phyloP scores from a whole-genome alignment of 306 rosid genomes.

The Cicer judaicum region DNA sequence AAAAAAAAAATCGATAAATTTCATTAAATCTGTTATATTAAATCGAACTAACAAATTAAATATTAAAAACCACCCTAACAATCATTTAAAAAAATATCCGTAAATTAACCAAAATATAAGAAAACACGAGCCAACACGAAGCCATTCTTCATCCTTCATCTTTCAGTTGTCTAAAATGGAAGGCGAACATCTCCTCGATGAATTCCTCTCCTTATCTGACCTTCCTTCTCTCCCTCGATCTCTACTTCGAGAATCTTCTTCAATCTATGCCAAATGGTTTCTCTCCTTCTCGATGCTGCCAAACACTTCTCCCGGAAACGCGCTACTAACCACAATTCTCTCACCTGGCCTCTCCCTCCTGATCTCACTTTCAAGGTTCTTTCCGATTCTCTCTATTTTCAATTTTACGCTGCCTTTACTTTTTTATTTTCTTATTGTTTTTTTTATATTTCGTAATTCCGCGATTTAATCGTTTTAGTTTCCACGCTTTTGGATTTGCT shows the following conservation, averaged over 20 bases:
- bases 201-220: constrained; percentile 69
- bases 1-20: too few species aligned
- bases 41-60: too few species aligned
- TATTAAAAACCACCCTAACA: too few species aligned
- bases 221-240: constrained; percentile 67
- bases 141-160: too few species aligned
- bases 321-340: constrained; percentile 81
- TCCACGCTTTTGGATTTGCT: neutral
- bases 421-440: neutral
- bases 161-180: constrained; percentile 44
- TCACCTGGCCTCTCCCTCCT: constrained; percentile 85
- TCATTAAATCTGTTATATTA: too few species aligned
- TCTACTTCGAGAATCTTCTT: constrained; percentile 80
- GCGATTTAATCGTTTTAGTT: neutral
- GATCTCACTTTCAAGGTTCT: constrained; percentile 86
- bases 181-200: constrained; percentile 55
- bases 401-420: neutral
- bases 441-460: neutral
- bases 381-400: neutral
- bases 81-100: too few species aligned
- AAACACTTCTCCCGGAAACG: constrained; percentile 77
- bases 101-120: too few species aligned
- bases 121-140: too few species aligned
- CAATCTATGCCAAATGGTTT: constrained; percentile 66
- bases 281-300: constrained; percentile 80